Evolutionary conservation across 768 basidiomycete genomes (phyloP).

Genomic region (Auriculariales sp.): DNA sequence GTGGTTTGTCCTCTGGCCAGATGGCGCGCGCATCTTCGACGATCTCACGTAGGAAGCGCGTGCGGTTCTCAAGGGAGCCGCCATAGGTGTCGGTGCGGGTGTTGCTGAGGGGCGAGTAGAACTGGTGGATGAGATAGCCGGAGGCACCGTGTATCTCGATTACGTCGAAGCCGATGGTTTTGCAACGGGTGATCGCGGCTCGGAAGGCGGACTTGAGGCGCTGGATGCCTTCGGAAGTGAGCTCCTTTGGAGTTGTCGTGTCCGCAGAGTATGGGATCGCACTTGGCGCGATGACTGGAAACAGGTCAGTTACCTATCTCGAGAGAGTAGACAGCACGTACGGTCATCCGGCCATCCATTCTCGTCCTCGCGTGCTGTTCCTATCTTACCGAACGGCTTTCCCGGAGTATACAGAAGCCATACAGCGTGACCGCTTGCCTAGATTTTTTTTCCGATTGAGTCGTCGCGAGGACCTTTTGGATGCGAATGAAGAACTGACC

Average conservation of each 20-base stretch:
- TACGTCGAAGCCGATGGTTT: constrained; percentile 34
- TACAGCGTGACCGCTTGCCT: constrained; percentile 48
- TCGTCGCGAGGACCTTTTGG: constrained; percentile 17
- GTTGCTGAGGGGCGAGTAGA: constrained; percentile 27
- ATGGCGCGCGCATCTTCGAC: constrained; percentile 14
- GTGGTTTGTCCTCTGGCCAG: constrained; percentile 16
- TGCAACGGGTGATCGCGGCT: constrained; percentile 36
- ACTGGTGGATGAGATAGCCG: constrained; percentile 17
- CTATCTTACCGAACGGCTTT: constrained; percentile 17
- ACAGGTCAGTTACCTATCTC: constrained; percentile 9
- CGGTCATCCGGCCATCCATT: constrained; percentile 59
- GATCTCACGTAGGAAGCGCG: constrained; percentile 24
- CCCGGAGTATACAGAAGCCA: constrained; percentile 36
- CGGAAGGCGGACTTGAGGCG: constrained; percentile 46
- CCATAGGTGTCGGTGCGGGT: constrained; percentile 27
- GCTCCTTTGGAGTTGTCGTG: constrained; percentile 42
- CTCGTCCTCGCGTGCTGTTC: constrained; percentile 29
- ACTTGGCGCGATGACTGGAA: constrained; percentile 50
- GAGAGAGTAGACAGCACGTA: constrained; percentile 14
- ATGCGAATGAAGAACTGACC: constrained; percentile 46
- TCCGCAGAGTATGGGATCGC: constrained; percentile 35
- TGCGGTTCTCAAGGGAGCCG: constrained; percentile 26
- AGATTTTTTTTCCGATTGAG: too few species aligned
- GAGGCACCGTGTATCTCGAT: constrained; percentile 21
- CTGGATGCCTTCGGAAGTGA: constrained; percentile 40